These are phyloP conservation scores for Silene vulgaris DNA, from an alignment of 179 eudicot genomes.

Conservation along the genomic window DNA sequence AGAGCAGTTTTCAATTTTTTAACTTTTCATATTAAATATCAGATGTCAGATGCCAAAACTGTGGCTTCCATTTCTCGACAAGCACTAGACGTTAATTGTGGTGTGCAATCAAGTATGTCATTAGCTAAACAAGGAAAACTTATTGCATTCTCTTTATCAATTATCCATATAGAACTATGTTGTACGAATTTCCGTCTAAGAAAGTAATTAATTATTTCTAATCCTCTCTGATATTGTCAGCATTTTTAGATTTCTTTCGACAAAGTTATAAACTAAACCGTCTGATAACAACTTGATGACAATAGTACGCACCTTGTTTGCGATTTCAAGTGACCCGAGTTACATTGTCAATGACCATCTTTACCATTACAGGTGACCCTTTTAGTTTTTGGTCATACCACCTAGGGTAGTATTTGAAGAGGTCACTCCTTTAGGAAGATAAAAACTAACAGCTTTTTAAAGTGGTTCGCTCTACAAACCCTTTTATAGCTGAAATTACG, in stretches of 20 bases:
- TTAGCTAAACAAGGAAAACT: constrained; percentile 27
- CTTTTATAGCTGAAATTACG: background rate
- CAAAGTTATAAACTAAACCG: background rate
- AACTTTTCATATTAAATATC: constrained; percentile 19
- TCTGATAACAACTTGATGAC: background rate
- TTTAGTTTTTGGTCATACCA: background rate
- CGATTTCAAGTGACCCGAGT: too few species aligned
- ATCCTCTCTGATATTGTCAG: background rate
- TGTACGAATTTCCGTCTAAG: background rate
- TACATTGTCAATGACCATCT: too few species aligned
- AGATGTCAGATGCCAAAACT: constrained; percentile 26
- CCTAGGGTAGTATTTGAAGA: background rate
- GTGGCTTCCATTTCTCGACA: constrained; percentile 24
- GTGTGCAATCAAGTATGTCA: constrained; percentile 6
- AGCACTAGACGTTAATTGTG: constrained; percentile 16
- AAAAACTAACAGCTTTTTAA: background rate
- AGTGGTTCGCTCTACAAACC: background rate
- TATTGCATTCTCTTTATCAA: constrained; percentile 1
- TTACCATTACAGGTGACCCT: background rate
- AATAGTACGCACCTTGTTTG: background rate
- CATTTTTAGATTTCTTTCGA: background rate
- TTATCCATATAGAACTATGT: constrained; percentile 11
- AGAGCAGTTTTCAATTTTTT: constrained; percentile 15
- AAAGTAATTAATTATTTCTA: background rate
- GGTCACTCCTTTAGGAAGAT: background rate